Evolutionary conservation across 371 early-diverging fungal species (phyloP).

Genomic region (Haplosporangium sp.): DNA sequence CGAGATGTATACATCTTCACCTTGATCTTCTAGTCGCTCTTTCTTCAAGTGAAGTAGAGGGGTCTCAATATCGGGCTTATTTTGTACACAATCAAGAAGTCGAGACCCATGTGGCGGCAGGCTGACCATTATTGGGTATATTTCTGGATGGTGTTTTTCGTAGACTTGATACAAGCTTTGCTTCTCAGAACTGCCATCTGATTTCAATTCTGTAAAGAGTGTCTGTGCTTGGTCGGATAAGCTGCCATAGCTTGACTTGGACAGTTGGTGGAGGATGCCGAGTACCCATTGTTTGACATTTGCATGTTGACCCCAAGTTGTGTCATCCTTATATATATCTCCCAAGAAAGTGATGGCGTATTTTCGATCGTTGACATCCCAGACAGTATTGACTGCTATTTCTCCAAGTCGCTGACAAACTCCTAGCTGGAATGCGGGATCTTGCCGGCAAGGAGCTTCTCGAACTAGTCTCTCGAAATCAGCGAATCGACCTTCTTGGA

Average conservation of each 20-base stretch:
- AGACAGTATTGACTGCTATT: constrained; percentile 10
- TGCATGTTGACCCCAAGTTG: constrained; percentile 9
- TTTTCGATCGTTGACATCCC: constrained; percentile 14
- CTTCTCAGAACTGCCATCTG: not conserved
- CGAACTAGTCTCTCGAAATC: constrained; percentile 6
- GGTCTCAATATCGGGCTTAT: not conserved
- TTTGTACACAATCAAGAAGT: constrained; percentile 7
- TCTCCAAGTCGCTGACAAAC: constrained; percentile 24
- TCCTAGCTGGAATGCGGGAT: constrained; percentile 14
- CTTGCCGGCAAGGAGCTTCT: constrained; percentile 13
- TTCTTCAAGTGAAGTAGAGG: constrained; percentile 1
- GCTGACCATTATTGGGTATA: not conserved
- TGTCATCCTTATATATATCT: constrained; percentile 1
- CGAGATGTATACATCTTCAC: constrained; percentile 3
- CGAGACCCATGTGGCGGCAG: not conserved
- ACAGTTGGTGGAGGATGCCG: constrained; percentile 2
- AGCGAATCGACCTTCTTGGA: constrained; percentile 13
- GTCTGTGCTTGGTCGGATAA: too few relatives aligned
- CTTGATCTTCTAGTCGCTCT: constrained; percentile 1
- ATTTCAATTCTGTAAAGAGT: not conserved
- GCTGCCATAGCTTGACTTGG: not conserved
- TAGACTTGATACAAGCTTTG: too few relatives aligned
- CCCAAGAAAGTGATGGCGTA: too few relatives aligned
- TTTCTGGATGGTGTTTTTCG: too few relatives aligned
- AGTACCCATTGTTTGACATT: constrained; percentile 17